Conservation (phyloP, 75 land plant genomes). For the Picea glauca region DNA sequence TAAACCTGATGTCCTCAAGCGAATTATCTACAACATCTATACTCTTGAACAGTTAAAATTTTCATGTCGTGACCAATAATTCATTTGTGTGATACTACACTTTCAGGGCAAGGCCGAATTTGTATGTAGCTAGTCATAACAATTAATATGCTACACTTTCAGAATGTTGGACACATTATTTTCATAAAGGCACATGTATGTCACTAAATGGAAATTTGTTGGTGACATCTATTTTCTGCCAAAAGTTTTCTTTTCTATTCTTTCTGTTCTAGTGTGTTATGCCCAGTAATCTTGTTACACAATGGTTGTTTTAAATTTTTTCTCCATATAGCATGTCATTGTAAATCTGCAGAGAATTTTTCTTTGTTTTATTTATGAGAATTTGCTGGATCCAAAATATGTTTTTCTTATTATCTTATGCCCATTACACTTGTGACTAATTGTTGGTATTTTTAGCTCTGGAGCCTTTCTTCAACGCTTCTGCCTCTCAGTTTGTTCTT, state of each 20-base stretch:
- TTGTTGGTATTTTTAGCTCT: conserved; percentile 51
- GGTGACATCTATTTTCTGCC: background rate
- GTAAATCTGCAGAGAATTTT: background rate
- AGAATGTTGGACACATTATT: no score
- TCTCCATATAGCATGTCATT: background rate
- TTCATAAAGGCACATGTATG: background rate
- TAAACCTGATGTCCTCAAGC: no score
- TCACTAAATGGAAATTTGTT: background rate
- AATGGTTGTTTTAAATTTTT: background rate
- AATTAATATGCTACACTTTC: no score
- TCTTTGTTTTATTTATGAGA: background rate
- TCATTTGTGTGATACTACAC: background rate
- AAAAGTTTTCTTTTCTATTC: background rate
- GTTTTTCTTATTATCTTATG: background rate
- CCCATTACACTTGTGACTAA: background rate
- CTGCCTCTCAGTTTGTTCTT: conserved; percentile 96
- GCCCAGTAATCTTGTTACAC: background rate
- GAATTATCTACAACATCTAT: background rate
- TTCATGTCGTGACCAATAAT: background rate
- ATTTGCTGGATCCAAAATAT: background rate
- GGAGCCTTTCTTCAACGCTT: conserved; percentile 99
- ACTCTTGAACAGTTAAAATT: background rate
- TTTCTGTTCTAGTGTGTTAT: background rate
- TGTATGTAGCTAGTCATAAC: no score
- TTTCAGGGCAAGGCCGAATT: no score